phyloP scores from a whole-genome alignment of 805 yeast species.

The Candida manassasensis region DNA sequence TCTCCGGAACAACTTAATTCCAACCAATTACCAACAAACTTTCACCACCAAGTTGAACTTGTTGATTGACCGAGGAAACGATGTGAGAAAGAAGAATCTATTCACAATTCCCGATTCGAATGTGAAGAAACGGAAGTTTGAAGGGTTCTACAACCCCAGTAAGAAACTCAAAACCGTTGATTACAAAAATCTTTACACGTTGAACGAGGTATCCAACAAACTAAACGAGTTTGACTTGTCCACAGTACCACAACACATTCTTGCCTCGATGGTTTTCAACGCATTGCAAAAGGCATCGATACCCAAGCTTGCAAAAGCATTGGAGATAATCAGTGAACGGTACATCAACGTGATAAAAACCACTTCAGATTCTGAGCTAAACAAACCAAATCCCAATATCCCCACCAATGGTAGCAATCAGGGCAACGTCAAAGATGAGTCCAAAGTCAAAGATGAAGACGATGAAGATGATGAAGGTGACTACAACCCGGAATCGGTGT shows the following conservation, averaged over 20 bases:
- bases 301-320: conserved; percentile 54
- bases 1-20: conserved; percentile 31
- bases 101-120: conserved; percentile 25
- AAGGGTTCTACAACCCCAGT: conserved; percentile 34
- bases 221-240: conserved; percentile 67
- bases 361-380: conserved; percentile 1
- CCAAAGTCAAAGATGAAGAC: conserved; percentile 20
- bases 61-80: conserved; percentile 36
- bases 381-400: background rate
- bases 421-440: conserved; percentile 6
- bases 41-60: conserved; percentile 23
- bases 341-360: conserved; percentile 39
- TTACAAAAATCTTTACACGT: conserved; percentile 62
- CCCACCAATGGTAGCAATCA: conserved; percentile 1
- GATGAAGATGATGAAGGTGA: conserved; percentile 30
- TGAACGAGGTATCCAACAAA: conserved; percentile 58
- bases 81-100: conserved; percentile 36
- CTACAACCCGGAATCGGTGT: conserved; percentile 38
- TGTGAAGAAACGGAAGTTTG: conserved; percentile 35
- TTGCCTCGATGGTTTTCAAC: conserved; percentile 59
- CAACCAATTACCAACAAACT: conserved; percentile 25
- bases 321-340: conserved; percentile 66
- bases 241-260: conserved; percentile 57
- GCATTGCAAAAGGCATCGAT: conserved; percentile 57
- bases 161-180: conserved; percentile 27